Evolutionary conservation across 179 eudicot species (phyloP), one percentile per base, ranked within the genome.

Genomic region (Silene noctiflora): DNA sequence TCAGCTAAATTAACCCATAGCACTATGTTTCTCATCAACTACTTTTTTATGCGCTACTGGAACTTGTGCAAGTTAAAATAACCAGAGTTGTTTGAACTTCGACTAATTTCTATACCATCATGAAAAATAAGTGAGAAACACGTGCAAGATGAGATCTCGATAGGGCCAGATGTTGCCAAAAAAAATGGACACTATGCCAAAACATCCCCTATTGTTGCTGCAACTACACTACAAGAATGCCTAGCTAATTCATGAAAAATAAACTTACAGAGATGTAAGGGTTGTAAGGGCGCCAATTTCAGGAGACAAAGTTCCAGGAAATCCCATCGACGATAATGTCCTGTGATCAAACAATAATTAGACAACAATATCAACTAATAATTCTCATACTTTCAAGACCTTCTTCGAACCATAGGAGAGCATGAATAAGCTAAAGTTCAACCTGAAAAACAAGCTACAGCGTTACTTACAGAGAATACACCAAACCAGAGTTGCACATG

Each of bases 201-300:
- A 17, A 53, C 0, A 4, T 4, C 59, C 59, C 19, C 19, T 22
- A n/a, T 44, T 39, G 42, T 10, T 6, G 27, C 31, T 2, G 13
- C 10, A 48, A 24, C 16, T 14, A 51, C 14, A 59, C 21, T 44
- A 67, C 68, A 62, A 55, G 58, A 62, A 55, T 22, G 27, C 53
- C 12, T 13, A 44, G 22, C 10, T 70, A 56, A 44, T 39, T 42
- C 51, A 73, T 33, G 77, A 46, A 61, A 79, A 65, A 39, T 42
- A 48, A 59, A 89, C 96, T 63, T 91, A 96, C 99, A 96, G 85
- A 60, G 89, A 89, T 22, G 69, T 72, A 64, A 96, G 94, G 75
- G 76, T 79, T 79, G 80, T 84, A 78, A 96, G 63, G 55, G 17
- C 72, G 79, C 89, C 94, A 39, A 96, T 81, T 83, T 81, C 80